Evolutionary conservation across 1,284 basidiomycete genomes (phyloP).

Genomic region (Puccinia triticina): DNA sequence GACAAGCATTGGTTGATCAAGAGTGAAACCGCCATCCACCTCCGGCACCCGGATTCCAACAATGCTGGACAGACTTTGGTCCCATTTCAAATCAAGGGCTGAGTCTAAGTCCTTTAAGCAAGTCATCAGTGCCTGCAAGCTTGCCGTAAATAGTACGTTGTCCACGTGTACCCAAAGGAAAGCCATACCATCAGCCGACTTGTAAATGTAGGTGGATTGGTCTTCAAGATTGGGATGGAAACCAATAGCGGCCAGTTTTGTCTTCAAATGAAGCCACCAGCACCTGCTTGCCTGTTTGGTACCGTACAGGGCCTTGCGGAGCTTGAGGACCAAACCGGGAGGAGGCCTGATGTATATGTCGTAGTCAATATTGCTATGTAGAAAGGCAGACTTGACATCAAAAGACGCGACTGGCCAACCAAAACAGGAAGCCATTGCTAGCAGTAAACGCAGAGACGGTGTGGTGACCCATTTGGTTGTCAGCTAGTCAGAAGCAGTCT

Average conservation of each 20-base stretch:
- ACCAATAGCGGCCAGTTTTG: background rate
- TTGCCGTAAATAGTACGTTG: background rate
- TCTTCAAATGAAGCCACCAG: too few species aligned
- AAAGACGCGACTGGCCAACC: background rate
- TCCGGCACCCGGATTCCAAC: too few species aligned
- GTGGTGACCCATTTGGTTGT: too few species aligned
- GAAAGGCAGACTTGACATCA: background rate
- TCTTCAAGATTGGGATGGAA: background rate
- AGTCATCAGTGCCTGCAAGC: background rate
- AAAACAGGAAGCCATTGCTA: background rate
- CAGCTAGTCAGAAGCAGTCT: too few species aligned
- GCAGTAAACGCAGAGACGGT: background rate
- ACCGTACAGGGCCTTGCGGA: conserved; percentile 11
- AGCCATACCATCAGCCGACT: background rate
- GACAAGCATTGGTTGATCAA: too few species aligned
- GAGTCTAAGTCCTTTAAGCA: too few species aligned
- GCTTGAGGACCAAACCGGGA: background rate
- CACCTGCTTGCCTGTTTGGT: background rate
- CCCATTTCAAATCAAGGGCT: too few species aligned
- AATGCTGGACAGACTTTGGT: too few species aligned
- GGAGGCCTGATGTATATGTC: background rate
- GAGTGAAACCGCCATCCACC: too few species aligned
- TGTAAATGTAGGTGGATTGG: background rate
- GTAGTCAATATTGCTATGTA: background rate
- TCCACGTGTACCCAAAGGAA: conserved; percentile 24